Conservation (phyloP, 352 stramenopile genomes). For the Lagenidium sp. region DNA sequence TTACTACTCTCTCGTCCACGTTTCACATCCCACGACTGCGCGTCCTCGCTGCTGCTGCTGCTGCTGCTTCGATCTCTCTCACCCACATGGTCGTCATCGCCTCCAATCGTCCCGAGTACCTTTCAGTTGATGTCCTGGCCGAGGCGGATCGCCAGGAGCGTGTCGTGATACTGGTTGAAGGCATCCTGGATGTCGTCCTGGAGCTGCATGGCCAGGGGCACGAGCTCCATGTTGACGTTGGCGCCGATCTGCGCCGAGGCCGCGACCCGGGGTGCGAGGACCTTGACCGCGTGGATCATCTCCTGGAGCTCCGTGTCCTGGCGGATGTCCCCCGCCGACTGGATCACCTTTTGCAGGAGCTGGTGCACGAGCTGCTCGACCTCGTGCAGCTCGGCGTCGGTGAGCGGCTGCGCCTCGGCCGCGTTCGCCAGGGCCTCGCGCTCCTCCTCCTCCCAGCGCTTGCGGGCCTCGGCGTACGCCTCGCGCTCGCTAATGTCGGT, state of each 20-base stretch:
- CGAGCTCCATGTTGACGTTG: slow-evolving; percentile 84
- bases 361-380: slow-evolving; percentile 86
- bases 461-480: slow-evolving; percentile 78
- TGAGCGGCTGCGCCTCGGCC: slow-evolving; percentile 75
- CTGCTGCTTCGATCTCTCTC: not conserved
- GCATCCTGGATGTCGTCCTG: slow-evolving; percentile 87
- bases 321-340: slow-evolving; percentile 75
- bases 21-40: not conserved
- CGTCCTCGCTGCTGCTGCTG: not conserved
- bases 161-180: slow-evolving; percentile 90
- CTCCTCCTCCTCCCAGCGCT: slow-evolving; percentile 86
- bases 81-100: not conserved
- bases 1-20: not conserved
- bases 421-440: slow-evolving; percentile 79
- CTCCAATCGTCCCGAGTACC: slow-evolving; percentile 1
- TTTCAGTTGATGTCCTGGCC: slow-evolving; percentile 49
- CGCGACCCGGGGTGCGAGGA: slow-evolving; percentile 73
- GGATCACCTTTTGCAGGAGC: slow-evolving; percentile 86
- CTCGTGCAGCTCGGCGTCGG: slow-evolving; percentile 83
- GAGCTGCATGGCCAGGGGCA: slow-evolving; percentile 84
- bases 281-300: slow-evolving; percentile 87
- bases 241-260: slow-evolving; percentile 80
- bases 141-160: slow-evolving; percentile 71
- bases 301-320: slow-evolving; percentile 85
- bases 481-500: slow-evolving; percentile 84